Base-by-base conservation (phyloP, 2,329 filamentous ascomycete genomes). In the Phyllosticta citriasiana region DNA sequence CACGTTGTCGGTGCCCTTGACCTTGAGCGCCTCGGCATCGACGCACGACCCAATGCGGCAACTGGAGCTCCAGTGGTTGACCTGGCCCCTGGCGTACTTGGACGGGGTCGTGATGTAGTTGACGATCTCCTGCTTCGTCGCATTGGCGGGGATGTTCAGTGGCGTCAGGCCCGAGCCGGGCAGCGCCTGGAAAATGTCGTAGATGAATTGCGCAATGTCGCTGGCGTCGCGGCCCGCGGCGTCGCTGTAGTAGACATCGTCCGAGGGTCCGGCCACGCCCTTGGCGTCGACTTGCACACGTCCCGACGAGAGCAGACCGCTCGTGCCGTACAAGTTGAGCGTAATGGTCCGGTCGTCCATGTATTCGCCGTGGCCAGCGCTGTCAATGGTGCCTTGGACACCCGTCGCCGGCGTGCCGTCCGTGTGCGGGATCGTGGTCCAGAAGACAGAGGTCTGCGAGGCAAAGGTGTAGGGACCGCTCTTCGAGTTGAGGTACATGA, bases 271-370 rank as follows among this genome's bases (percentile, higher is more conserved):
- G 0, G 80, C 76, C 4, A 75, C 69, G 64, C 78, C 78, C 0
- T 75, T 75, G 0, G 70, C 68, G 55, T 80, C 77, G 14, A 82
- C 73, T 6, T 73, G 66, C 3, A 82, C 79, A 4, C 73, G 72
- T 1, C 80, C 80, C 0, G 73, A 68, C 2, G 81, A 83, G 5
- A 75, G 73, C 24, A 83, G 72, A 0, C 81, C 81, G 0, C 80
- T 82, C 0, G 81, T 84, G 8, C 81, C 81, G 70, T 84, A 84
- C 4, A 84, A 69, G 67, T 84, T 84, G 22, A 84, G 72, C 0
- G 80, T 83, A 57, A 84, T 79, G 63, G 79, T 81, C 62, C 78
- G 73, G 57, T 74, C 73, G 35, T 67, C 66, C 1, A 62, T 75
- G 65, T 69, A 79, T 8, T 71, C 77, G 1, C 69, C 67, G 51